A percentile compares a stretch with the other conserved stretches of the same genome.
phyloP scores from a whole-genome alignment of 306 rosid species.

The Begonia masoniana region DNA sequence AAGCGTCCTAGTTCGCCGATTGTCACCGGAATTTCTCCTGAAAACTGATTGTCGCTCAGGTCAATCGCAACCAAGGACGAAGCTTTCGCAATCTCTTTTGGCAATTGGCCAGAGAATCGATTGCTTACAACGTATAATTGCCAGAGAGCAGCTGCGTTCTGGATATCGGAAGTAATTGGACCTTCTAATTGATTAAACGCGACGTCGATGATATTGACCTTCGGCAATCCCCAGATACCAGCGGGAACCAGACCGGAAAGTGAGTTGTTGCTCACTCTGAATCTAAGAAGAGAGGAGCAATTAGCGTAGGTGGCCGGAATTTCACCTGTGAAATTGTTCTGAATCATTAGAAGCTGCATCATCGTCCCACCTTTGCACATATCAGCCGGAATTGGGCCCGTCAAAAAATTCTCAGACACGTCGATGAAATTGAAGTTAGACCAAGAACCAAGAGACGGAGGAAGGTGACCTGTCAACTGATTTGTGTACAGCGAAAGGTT shows the following conservation, averaged over 20 bases:
- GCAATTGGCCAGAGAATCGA: constrained; percentile 48
- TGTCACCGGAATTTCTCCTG: constrained; percentile 38
- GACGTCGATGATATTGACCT: constrained; percentile 37
- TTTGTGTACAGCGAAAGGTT: constrained; percentile 54
- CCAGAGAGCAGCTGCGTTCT: constrained; percentile 36
- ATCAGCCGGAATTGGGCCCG: constrained; percentile 70
- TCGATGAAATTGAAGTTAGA: constrained; percentile 43
- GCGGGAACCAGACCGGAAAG: constrained; percentile 62
- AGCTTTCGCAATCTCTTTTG: constrained; percentile 42
- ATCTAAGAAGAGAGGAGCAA: constrained; percentile 36
- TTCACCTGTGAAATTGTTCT: constrained; percentile 71
- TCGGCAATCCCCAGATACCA: constrained; percentile 70
- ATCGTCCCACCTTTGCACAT: constrained; percentile 67
- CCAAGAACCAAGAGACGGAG: constrained; percentile 68
- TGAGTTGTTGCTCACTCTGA: constrained; percentile 60
- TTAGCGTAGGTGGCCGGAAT: constrained; percentile 49
- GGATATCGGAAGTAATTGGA: constrained; percentile 35
- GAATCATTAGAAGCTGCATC: constrained; percentile 30
- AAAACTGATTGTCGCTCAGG: constrained; percentile 42
- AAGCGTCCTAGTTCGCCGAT: constrained; percentile 47
- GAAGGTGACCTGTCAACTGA: constrained; percentile 51
- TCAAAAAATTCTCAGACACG: constrained; percentile 53
- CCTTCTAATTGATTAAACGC: constrained; percentile 46
- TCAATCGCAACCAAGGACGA: constrained; percentile 31
- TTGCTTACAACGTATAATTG: constrained; percentile 29